phyloP scores from a whole-genome alignment of 768 basidiomycete genomes.

The Hericium coralloides region DNA sequence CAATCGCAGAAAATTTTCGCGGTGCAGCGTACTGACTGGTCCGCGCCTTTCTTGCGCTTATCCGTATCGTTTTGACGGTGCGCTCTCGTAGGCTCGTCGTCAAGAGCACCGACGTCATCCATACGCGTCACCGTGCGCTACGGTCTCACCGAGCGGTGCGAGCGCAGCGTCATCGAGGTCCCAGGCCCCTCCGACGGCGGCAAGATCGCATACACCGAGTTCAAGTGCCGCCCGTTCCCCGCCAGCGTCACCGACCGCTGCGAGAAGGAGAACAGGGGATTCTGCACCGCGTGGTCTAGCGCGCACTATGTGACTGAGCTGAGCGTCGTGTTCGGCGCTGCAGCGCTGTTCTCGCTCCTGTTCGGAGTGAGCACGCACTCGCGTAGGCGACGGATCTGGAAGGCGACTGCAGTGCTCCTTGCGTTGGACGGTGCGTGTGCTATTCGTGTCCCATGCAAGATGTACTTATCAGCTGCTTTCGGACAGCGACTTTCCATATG shows the following conservation, averaged over 20 bases:
- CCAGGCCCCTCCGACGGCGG: conserved; percentile 37
- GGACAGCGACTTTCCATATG: conserved; percentile 49
- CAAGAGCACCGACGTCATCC: conserved; percentile 32
- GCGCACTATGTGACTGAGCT: conserved; percentile 61
- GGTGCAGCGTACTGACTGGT: conserved; percentile 57
- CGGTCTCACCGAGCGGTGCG: conserved; percentile 52
- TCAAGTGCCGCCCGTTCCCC: conserved; percentile 61
- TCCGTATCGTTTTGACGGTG: neutral
- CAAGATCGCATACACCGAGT: conserved; percentile 41
- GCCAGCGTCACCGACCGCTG: conserved; percentile 36
- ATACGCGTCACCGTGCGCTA: conserved; percentile 45
- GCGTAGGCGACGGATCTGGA: conserved; percentile 68
- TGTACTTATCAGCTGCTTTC: neutral
- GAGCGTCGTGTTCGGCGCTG: conserved; percentile 51
- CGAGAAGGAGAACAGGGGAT: conserved; percentile 42
- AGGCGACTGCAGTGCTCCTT: conserved; percentile 56
- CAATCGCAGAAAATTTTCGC: conserved; percentile 47
- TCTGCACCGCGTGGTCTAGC: conserved; percentile 64
- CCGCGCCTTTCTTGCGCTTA: conserved; percentile 17
- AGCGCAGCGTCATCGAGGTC: conserved; percentile 37
- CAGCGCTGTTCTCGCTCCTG: conserved; percentile 48
- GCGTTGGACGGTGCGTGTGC: conserved; percentile 44
- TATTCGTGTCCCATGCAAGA: neutral
- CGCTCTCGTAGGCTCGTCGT: conserved; percentile 27
- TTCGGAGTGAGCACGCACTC: conserved; percentile 69